Base-by-base conservation (phyloP, 1,284 basidiomycete genomes). In the Microstroma glucosiphilum region DNA sequence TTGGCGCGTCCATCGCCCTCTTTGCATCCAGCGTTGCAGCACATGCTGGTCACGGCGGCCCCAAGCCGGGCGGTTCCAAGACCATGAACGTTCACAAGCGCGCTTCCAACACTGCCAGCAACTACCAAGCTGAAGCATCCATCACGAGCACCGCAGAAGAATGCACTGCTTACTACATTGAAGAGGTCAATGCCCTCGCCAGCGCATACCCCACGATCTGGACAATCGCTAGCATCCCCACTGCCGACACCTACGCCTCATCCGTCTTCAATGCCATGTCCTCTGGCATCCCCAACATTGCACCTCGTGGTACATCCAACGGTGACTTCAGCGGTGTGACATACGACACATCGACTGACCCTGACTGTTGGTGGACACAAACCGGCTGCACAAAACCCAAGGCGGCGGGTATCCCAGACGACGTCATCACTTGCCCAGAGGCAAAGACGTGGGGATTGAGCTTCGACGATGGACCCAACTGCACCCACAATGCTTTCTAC, bases 361-460 rank as follows among this genome's bases (percentile, higher is more conserved):
- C 65, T 15, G 65, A 67, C 40, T 67, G 65, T 48, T 67, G 63
- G 65, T 67, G 62, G 59, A 61, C 54, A 15, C 46, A 41, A 25
- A 30, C 42, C 11, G 51, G 13, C 6, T 67, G 67, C 59, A 73
- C 67, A n/a, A 74, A 67, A 6, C 78, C 79, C 19, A 68, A 66
- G 26, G 40, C 51, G 12, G 25, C 56, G 11, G 58, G 58, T 41
- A 57, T 82, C 6, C 57, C 60, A 0, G 63, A 73, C 11, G 82
- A 83, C 62, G 65, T 82, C 4, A 78, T 75, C 9, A 19, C 49
- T 12, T 75, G 77, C 56, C 80, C 81, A 21, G 81, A 82, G 69
- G 81, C 82, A 0, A 63, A 72, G 21, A 83, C 82, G 1, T 65
- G 64, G 67, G 72, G 71, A 43, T 63, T 78, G 26, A 68, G 67